Evolutionary conservation across 169 alveolate species (phyloP).

Genomic region (Besnoitia besnoiti): DNA sequence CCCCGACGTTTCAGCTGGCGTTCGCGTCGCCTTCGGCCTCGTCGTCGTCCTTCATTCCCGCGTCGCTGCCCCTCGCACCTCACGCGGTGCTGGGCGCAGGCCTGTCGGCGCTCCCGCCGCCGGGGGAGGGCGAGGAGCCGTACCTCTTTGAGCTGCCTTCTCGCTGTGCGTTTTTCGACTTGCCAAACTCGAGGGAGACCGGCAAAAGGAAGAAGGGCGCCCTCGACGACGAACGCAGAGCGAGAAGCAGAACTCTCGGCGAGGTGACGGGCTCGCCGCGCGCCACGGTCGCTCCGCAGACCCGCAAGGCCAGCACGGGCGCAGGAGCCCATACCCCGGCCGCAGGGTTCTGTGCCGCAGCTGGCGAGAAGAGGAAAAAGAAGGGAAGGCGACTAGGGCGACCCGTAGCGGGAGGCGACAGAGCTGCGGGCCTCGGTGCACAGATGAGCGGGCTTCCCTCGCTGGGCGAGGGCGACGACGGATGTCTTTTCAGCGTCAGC

Average conservation of each 20-base stretch:
- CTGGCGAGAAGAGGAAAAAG: background rate
- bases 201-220: background rate
- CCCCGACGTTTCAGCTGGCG: slow-evolving; percentile 2
- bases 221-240: background rate
- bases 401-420: background rate
- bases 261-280: background rate
- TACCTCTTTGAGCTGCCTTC: background rate
- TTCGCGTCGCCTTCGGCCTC: background rate
- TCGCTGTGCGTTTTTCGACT: background rate
- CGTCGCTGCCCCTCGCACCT: background rate
- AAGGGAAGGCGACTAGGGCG: background rate
- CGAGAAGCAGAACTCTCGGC: background rate
- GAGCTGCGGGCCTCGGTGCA: slow-evolving; percentile 39
- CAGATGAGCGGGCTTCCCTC: too few relatives aligned
- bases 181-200: background rate
- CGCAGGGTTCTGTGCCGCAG: background rate
- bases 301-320: background rate
- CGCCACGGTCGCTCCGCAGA: too few relatives aligned
- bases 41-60: background rate
- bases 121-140: background rate
- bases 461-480: too few relatives aligned
- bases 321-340: background rate
- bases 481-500: too few relatives aligned
- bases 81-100: slow-evolving; percentile 14
- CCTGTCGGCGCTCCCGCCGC: slow-evolving; percentile 9